Conservation (phyloP, 2,329 filamentous ascomycete species). For the Elsinoe fawcettii region DNA sequence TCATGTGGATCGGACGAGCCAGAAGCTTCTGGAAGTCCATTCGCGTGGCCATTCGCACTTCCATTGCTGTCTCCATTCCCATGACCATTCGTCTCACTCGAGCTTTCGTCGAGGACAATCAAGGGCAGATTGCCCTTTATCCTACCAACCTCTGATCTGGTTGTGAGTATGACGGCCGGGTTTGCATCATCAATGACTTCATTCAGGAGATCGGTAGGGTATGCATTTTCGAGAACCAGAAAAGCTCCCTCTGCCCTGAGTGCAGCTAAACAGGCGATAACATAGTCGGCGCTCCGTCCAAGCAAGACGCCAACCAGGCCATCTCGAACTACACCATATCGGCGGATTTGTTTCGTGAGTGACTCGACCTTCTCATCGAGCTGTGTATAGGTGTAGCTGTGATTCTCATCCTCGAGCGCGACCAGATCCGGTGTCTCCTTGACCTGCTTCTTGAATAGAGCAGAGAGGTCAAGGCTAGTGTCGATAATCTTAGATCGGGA, state of each 20-base stretch:
- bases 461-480: slow-evolving; percentile 61
- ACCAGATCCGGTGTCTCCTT: slow-evolving; percentile 59
- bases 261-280: slow-evolving; percentile 70
- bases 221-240: slow-evolving; percentile 70
- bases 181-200: slow-evolving; percentile 71
- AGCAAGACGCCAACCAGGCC: slow-evolving; percentile 67
- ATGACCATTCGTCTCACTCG: slow-evolving; percentile 29
- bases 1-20: slow-evolving; percentile 49
- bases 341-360: slow-evolving; percentile 57
- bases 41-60: slow-evolving; percentile 19
- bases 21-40: slow-evolving; percentile 44
- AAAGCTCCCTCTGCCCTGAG: slow-evolving; percentile 73
- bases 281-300: slow-evolving; percentile 68
- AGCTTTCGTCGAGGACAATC: slow-evolving; percentile 53
- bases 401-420: slow-evolving; percentile 63
- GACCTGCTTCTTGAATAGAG: slow-evolving; percentile 63
- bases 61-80: slow-evolving; percentile 29
- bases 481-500: slow-evolving; percentile 48
- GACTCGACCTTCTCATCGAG: slow-evolving; percentile 59
- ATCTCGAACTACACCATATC: slow-evolving; percentile 63
- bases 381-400: slow-evolving; percentile 63
- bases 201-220: slow-evolving; percentile 63
- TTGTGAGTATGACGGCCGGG: slow-evolving; percentile 63
- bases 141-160: slow-evolving; percentile 55
- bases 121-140: slow-evolving; percentile 57